phyloP scores from a whole-genome alignment of 345 rosid species.

The Ceriops decandra region DNA sequence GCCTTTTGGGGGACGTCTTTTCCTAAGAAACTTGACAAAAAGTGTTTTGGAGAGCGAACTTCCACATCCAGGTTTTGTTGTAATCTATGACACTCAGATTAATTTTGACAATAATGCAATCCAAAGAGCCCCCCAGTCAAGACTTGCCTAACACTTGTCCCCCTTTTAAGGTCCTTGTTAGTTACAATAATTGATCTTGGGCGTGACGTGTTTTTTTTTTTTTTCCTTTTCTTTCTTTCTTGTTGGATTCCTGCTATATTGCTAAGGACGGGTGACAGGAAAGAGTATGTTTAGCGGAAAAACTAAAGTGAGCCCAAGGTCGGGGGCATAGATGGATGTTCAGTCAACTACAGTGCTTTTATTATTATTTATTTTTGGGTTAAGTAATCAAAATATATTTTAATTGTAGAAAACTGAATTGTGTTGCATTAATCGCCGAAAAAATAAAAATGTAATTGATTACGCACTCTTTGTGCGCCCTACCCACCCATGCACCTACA shows the following conservation, averaged over 20 bases:
- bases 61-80: slow-evolving; percentile 12
- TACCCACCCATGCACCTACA: too few species aligned
- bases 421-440: too few species aligned
- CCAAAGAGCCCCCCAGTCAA: slow-evolving; percentile 1
- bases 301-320: too few species aligned
- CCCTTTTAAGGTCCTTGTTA: slow-evolving; percentile 1
- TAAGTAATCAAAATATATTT: too few species aligned
- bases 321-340: too few species aligned
- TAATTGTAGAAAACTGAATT: too few species aligned
- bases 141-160: slow-evolving; percentile 25
- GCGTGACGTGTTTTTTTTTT: neutral
- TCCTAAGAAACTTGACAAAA: neutral
- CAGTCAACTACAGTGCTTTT: too few species aligned
- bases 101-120: too few species aligned
- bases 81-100: slow-evolving; percentile 7
- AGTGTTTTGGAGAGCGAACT: slow-evolving; percentile 5
- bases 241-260: neutral
- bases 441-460: too few species aligned
- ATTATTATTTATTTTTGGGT: too few species aligned
- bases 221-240: too few species aligned
- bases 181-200: neutral
- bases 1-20: slow-evolving; percentile 16
- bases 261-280: neutral
- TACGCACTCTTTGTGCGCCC: too few species aligned
- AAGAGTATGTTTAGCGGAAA: neutral